These are phyloP conservation scores for Trichopus zeylanicus DNA, from an alignment of 116 monocot genomes.

Conservation along the genomic window DNA sequence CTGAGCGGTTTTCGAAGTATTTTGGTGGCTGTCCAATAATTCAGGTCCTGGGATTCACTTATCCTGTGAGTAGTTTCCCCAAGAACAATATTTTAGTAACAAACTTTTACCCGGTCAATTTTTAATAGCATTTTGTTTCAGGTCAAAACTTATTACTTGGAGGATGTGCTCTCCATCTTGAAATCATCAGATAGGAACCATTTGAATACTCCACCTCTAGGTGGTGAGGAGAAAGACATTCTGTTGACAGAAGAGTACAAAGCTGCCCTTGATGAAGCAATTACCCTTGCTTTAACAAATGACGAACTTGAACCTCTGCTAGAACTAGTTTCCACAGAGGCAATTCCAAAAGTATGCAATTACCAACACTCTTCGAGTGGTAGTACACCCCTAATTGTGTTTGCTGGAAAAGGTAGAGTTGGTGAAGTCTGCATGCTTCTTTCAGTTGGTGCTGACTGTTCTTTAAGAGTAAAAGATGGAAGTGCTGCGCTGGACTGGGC, in stretches of 20 bases:
- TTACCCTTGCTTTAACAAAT: constrained; percentile 59
- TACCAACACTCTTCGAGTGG: constrained; percentile 84
- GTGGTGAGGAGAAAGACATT: constrained; percentile 16
- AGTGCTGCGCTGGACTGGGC: constrained; percentile 77
- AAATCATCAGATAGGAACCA: constrained; percentile 49
- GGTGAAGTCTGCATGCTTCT: constrained; percentile 90
- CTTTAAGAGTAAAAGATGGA: constrained; percentile 60
- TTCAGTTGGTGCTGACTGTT: constrained; percentile 70
- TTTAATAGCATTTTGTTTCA: too few relatives aligned
- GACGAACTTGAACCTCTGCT: constrained; percentile 82
- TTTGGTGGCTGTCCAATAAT: constrained; percentile 84
- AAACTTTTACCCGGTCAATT: neutral
- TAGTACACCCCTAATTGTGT: constrained; percentile 77
- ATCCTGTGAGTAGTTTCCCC: constrained; percentile 53
- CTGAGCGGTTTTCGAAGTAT: constrained; percentile 84
- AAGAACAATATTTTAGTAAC: neutral
- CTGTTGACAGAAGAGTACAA: constrained; percentile 58
- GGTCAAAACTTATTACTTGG: constrained; percentile 90
- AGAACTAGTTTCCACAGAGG: constrained; percentile 51
- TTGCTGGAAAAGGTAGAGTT: constrained; percentile 69
- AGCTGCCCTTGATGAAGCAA: constrained; percentile 65
- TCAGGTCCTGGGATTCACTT: constrained; percentile 84
- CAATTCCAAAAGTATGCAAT: constrained; percentile 34
- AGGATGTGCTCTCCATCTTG: constrained; percentile 84
- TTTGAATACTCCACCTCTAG: constrained; percentile 21